Base-by-base conservation (phyloP, 2,329 filamentous ascomycete genomes). In the Tolypocladium nubicola region DNA sequence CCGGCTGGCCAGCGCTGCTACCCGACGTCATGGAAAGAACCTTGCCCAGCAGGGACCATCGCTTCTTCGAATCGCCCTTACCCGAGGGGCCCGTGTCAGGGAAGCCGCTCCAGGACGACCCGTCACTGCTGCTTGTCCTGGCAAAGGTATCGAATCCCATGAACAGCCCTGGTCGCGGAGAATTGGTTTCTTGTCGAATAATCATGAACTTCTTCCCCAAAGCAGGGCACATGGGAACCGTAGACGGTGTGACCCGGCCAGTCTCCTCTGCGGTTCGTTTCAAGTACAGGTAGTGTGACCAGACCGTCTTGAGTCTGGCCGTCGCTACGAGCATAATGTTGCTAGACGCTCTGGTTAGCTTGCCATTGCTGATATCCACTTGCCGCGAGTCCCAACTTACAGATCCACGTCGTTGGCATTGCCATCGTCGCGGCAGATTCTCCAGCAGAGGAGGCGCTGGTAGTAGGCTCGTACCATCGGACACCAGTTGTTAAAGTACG, bases 391-490 rank as follows among this genome's bases (percentile, higher is more conserved):
- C 14, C n/a, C 7, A 37, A 79, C 87, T 78, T 77, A 90, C 86
- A 79, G 71, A 67, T 94, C 88, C 45, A 83, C 70, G 35, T 84
- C 79, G 50, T 83, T 82, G 26, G 83, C 77, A 52, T 80, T 82
- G 19, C 86, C 89, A 55, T 85, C 82, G 66, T 88, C 88, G 61
- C 92, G 81, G 62, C 88, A 93, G 53, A 97, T 77, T 59, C 91
- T 84, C 92, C 92, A 97, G 72, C 90, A 96, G 26, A 96, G 73
- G 54, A 97, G 75, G 52, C 92, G 89, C 82, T 96, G 94, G 68
- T 87, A 97, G 70, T 96, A 97, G 16, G 90, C 88, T 60, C 92
- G 83, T 26, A 96, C 90, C 92, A 96, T 96, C 0, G 92, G 90
- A 66, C 90, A 96, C 91, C 92, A 96, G 66, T 96, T 90, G 67